Evolutionary conservation across 345 rosid genomes (phyloP), one percentile per base, ranked within the genome.

Genomic region (Eucalyptus sp.): DNA sequence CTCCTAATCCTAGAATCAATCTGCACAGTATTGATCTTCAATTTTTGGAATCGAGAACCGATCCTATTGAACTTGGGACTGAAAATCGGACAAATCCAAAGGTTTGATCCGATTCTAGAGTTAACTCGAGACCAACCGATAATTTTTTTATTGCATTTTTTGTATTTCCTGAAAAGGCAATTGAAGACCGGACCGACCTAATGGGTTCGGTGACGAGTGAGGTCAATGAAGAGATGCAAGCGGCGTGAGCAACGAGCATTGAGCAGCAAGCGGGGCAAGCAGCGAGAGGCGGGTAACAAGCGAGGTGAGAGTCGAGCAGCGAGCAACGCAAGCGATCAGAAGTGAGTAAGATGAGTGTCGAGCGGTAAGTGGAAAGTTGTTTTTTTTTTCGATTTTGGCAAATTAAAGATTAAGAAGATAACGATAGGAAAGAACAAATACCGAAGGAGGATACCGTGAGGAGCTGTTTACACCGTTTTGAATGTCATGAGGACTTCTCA

Each of bases 41-140:
- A 58, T 25, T 58, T 58, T 58, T 58, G 12, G 3, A 0, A 58
- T 0, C 1, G 7, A 25, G 1, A 27, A 58, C 0, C 2, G 13
- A 25, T 8, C 7, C 0, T 25, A 58, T 58, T 58, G 0, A 58
- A 24, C 14, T 24, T 10, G 3, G 0, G 64, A 58, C 0, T 10
- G 4, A 58, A 58, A 24, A 58, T 5, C 1, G 3, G 7, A 58
- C 7, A 2, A 12, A 58, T 0, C 3, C 9, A 24, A 12, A 2
- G 3, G n/a, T 25, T 58, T 2, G 2, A 11, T 58, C 3, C 0
- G 1, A 1, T 58, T 25, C 0, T 0, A 58, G 7, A 4, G 1
- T 58, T 3, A 58, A 25, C 3, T 0, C 0, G 7, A 11, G 3
- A 58, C 0, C 14, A 2, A 58, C 7, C 1, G 2, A 25, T 10